Percentiles rank a stretch among this genome's conserved stretches.
Evolutionary conservation across 768 basidiomycete genomes (phyloP).

Genomic region (Naganishia onofrii): DNA sequence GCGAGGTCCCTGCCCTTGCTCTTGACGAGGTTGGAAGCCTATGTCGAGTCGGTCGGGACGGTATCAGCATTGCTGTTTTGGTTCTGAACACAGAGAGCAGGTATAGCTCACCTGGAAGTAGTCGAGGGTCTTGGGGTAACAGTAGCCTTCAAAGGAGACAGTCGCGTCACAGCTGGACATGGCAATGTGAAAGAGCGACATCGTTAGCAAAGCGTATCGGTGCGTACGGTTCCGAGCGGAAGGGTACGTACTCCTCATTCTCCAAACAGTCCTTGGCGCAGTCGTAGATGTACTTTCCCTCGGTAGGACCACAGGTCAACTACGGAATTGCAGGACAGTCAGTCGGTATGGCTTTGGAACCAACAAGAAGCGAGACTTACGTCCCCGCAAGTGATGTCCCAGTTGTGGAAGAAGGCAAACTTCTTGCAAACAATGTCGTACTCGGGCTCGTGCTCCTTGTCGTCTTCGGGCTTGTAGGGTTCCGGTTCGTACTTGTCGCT

Average conservation of each 20-base stretch:
- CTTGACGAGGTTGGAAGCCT: neutral
- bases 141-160: conserved; percentile 9
- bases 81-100: no score
- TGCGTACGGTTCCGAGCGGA: neutral
- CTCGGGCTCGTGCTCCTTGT: conserved; percentile 5
- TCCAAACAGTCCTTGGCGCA: no score
- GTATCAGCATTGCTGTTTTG: no score
- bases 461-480: neutral
- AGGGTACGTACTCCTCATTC: neutral
- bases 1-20: conserved; percentile 18
- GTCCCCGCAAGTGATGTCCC: conserved; percentile 4
- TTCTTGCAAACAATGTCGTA: conserved; percentile 8
- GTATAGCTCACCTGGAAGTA: conserved; percentile 2
- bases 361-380: neutral
- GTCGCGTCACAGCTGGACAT: conserved; percentile 3
- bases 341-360: neutral
- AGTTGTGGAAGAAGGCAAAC: conserved; percentile 17
- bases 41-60: no score
- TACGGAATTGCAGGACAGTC: neutral
- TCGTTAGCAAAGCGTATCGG: neutral
- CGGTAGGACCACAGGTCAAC: neutral
- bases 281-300: no score
- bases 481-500: no score
- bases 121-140: conserved; percentile 21
- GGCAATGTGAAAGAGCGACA: neutral